Base-by-base conservation (phyloP, 371 early-diverging fungal genomes). In the Smittium culicis region DNA sequence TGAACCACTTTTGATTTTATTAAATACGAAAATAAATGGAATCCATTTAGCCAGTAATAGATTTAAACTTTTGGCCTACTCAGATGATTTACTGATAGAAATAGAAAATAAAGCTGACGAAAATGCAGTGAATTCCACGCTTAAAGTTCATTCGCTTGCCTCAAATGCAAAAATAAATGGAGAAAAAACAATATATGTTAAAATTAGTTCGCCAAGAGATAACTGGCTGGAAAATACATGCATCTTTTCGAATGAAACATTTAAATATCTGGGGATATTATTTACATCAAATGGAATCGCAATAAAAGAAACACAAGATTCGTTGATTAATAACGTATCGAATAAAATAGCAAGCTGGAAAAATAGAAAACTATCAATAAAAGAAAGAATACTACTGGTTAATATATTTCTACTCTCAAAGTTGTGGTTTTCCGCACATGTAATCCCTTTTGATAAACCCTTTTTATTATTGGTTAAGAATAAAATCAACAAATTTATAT, bases 191-290 rank as follows among this genome's bases (percentile, higher is more conserved):
- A 30, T 63, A 32, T 31, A 31, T 2, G n/a, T 63, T n/a, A 63
- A 32, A n/a, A 5, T 63, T 3, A 33, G 63, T n/a, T 17, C 31
- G 5, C 63, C 63, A 63, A 24, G n/a, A 2, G 8, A 11, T n/a
- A 33, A 30, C 32, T n/a, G n/a, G 1, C n/a, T n/a, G 8, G n/a
- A 30, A 30, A 34, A 63, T 35, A 30, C 5, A n/a, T n/a, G 31
- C 24, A 34, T 33, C 5, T 31, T n/a, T 14, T 5, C 31, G 25
- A n/a, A 63, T n/a, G 63, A n/a, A 31, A 63, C 11, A n/a, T 63
- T 63, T n/a, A 63, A 35, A 63, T 63, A 63, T 35, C 33, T 63
- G 63, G 45, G 34, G 63, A 63, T 63, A n/a, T 34, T 32, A 30
- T 63, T 63, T 31, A 25, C 24, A 5, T 32, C 8, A 17, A 30